Evolutionary conservation across 2,329 filamentous ascomycete species (phyloP).

Genomic region (Fusarium sublunatum): DNA sequence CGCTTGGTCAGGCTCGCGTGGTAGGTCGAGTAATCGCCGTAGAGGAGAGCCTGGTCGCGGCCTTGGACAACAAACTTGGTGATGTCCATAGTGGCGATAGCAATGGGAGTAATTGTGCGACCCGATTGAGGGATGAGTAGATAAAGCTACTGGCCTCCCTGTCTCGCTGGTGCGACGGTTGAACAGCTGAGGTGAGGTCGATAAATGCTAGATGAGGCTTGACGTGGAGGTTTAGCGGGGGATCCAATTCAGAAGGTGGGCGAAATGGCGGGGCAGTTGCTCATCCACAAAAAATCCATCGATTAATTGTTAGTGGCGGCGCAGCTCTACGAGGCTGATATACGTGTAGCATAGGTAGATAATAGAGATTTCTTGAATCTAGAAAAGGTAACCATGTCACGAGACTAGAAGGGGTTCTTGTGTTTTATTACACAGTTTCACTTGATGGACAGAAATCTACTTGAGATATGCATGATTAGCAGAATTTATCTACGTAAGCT

Average conservation of each 20-base stretch:
- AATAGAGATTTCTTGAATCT: background rate
- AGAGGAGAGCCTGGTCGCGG: slow-evolving; percentile 84
- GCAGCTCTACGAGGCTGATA: background rate
- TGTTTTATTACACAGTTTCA: no score
- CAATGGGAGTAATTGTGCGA: background rate
- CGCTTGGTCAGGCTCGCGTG: slow-evolving; percentile 82
- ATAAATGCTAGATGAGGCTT: slow-evolving; percentile 40
- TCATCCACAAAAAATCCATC: slow-evolving; percentile 34
- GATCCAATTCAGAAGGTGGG: slow-evolving; percentile 29
- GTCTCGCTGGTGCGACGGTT: slow-evolving; percentile 11
- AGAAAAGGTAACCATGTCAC: no score
- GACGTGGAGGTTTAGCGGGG: slow-evolving; percentile 48
- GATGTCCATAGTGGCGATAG: slow-evolving; percentile 77
- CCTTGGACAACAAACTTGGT: slow-evolving; percentile 84
- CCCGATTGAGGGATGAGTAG: slow-evolving; percentile 1
- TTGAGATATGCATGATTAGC: no score
- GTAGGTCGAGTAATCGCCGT: slow-evolving; percentile 90
- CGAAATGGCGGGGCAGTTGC: slow-evolving; percentile 43
- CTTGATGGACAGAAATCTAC: no score
- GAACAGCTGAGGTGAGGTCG: slow-evolving; percentile 30
- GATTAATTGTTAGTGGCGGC: slow-evolving; percentile 36
- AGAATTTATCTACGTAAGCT: background rate
- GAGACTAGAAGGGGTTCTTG: no score
- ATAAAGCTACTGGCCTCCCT: background rate
- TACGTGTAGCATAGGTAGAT: no score